These are phyloP conservation scores for Gyrodon lividus DNA, from an alignment of 768 basidiomycete species.

Conservation along the genomic window DNA sequence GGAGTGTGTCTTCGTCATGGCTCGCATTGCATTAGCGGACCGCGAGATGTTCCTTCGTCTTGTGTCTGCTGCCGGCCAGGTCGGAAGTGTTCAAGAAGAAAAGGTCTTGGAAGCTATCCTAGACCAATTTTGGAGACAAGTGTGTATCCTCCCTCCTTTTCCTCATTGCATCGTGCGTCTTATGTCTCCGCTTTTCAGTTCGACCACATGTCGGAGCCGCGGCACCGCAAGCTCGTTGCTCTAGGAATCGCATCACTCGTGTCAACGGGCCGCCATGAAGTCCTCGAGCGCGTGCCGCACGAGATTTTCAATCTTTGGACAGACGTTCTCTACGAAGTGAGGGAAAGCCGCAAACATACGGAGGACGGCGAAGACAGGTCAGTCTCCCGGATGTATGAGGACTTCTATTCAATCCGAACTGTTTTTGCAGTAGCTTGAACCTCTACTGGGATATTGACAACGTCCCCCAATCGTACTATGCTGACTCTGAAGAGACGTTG, in stretches of 20 bases:
- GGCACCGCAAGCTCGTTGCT: constrained; percentile 78
- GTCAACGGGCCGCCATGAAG: constrained; percentile 69
- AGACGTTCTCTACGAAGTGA: constrained; percentile 85
- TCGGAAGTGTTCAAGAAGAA: constrained; percentile 46
- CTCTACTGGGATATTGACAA: constrained; percentile 71
- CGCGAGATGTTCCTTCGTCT: constrained; percentile 68
- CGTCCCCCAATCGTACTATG: constrained; percentile 57
- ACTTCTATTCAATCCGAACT: not conserved
- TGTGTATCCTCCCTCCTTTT: constrained; percentile 31
- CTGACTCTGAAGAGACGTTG: constrained; percentile 63
- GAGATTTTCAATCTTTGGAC: constrained; percentile 88
- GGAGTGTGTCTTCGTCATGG: constrained; percentile 71
- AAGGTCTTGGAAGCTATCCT: constrained; percentile 64
- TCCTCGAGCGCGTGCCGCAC: constrained; percentile 65
- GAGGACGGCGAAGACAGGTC: constrained; percentile 39
- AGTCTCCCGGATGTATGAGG: constrained; percentile 2
- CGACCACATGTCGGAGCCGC: constrained; percentile 86
- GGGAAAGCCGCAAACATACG: constrained; percentile 54
- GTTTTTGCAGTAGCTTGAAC: constrained; percentile 36
- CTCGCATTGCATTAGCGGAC: constrained; percentile 71
- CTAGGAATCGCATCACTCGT: constrained; percentile 80
- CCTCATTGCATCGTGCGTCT: not conserved
- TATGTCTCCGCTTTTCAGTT: constrained; percentile 49
- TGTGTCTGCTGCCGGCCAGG: constrained; percentile 58
- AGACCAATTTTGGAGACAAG: constrained; percentile 83